Base-by-base conservation (phyloP, 2,329 filamentous ascomycete genomes). In the Colletotrichum somersetense region DNA sequence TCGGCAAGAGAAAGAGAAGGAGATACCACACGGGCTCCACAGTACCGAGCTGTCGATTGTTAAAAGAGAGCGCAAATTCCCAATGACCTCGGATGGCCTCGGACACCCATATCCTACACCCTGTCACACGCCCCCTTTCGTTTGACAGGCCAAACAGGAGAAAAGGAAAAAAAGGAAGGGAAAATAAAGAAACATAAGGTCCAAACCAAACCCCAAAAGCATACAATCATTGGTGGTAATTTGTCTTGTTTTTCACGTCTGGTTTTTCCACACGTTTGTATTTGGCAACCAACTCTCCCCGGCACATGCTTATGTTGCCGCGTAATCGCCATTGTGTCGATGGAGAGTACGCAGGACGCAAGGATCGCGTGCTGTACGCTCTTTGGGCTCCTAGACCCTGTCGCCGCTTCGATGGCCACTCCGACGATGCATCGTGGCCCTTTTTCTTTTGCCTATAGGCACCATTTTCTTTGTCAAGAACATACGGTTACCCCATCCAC, bases 11-110 rank as follows among this genome's bases (percentile, higher is more conserved):
- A 62, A 62, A 74, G 59, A 65, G 74, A 71, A 74, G 77, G 76
- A 80, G 75, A 79, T 80, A 80, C 77, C 77, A 77, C 72, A 67
- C 74, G 77, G 77, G 76, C 76, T 74, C 67, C 66, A 76, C 77
- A 78, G 77, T 72, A 79, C 76, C 78, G 75, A 73, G 74, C 61
- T 66, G 61, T 71, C 65, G 66, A 74, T 55, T 66, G 72, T 62
- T 66, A 30, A 30, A 46, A 44, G 61, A 42, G 61, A 53, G 48
- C 42, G 59, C 26, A 40, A 40, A 44, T 58, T 42, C 52, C 52
- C 57, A 52, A 58, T 12, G 4, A 23, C 23, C 44, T 48, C 23
- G 46, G 66, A 64, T 42, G 57, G 26, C 40, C 57, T 58, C 35
- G 50, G 40, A 56, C 30, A 33, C 20, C 35, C n/a, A n/a, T 30